Evolutionary conservation across 148 eudicot species (phyloP), one percentile per base, ranked within the genome.

Genomic region (Persicaria tinctoria): DNA sequence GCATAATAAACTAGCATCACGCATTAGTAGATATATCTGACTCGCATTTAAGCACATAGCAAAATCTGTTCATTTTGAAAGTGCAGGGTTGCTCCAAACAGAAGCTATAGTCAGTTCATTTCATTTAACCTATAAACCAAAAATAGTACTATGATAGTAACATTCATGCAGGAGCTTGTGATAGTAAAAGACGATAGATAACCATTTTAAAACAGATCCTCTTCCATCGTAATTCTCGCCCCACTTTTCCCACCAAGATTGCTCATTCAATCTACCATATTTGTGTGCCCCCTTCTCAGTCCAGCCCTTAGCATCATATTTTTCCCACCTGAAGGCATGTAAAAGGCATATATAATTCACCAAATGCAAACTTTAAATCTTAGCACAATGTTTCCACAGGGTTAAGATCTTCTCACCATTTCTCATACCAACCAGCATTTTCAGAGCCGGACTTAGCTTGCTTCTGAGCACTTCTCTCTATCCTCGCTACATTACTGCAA

Each of bases 221-320:
- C 96, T 88, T 79, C 98, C 98, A 78, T 95, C 98, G 77, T 92
- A 95, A 79, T 89, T 79, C 78, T 95, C 98, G 79, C 98, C 98
- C 98, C 98, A 92, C 77, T 92, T 95, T 83, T 95, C 98, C 98
- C 98, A 94, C 98, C 98, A 95, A 55, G 98, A 95, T 76, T 95
- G 97, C 80, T 95, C 98, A 85, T 95, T 90, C 83, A 95, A 75
- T 77, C 92, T 88, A 51, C 98, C 98, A 77, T 95, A 95, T 80
- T 95, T 95, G 80, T 95, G 97, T 76, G 97, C 97, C 74, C 97
- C 97, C 84, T 95, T 95, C 86, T 95, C 98, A 10, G 98, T 94
- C 93, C 93, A 92, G 74, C 98, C 98, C 87, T 95, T 91, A 54
- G 97, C 97, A 83, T 95, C 98, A 76, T 95, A 95, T 74, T 95